phyloP scores from a whole-genome alignment of 805 yeast species.

The Metschnikowia peoriensis region DNA sequence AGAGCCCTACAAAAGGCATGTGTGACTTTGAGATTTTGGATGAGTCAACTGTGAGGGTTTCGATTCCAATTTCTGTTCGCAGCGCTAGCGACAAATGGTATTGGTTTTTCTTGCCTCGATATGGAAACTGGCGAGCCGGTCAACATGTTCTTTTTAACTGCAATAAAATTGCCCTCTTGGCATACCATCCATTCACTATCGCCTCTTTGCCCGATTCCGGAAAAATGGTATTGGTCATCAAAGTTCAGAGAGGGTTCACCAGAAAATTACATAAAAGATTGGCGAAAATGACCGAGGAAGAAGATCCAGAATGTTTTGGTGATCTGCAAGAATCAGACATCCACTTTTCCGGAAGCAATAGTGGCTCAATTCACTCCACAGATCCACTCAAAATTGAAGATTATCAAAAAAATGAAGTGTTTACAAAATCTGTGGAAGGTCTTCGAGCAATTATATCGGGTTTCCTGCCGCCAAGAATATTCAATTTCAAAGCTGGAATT shows the following conservation, averaged over 20 bases:
- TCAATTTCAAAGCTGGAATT: conserved; percentile 34
- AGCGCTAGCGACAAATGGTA: conserved; percentile 25
- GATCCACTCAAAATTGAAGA: conserved; percentile 1
- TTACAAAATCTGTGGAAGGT: conserved; percentile 4
- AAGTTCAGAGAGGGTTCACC: conserved; percentile 45
- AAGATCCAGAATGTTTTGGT: conserved; percentile 7
- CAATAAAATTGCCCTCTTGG: conserved; percentile 34
- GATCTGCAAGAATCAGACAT: not conserved
- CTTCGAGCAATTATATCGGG: conserved; percentile 2
- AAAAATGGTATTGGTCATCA: conserved; percentile 40
- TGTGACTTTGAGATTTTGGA: conserved; percentile 41
- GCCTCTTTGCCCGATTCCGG: conserved; percentile 37
- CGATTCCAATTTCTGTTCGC: conserved; percentile 32
- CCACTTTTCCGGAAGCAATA: not conserved
- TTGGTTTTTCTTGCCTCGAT: conserved; percentile 30
- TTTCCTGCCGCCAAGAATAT: conserved; percentile 9
- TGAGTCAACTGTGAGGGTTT: conserved; percentile 38
- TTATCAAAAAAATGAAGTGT: not conserved
- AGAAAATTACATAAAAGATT: conserved; percentile 31
- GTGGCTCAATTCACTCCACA: conserved; percentile 3
- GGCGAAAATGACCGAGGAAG: conserved; percentile 16
- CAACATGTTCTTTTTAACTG: conserved; percentile 47
- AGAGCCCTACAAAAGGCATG: conserved; percentile 37
- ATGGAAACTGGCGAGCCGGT: conserved; percentile 47
- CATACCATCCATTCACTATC: conserved; percentile 50